Evolutionary conservation across 306 rosid genomes (phyloP).

Genomic region (Quercus agrifolia): DNA sequence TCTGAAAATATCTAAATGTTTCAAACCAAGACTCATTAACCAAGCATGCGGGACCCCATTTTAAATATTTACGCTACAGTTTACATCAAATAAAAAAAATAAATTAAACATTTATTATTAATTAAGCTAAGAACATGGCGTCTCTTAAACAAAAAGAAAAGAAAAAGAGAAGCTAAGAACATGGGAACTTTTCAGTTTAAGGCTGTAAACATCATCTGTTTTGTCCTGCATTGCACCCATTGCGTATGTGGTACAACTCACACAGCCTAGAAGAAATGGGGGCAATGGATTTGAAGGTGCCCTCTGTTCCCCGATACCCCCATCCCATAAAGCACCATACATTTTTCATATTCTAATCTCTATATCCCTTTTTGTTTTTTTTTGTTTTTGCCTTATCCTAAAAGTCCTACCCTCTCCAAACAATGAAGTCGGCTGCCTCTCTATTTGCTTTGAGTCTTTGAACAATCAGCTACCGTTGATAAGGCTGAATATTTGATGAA

Average conservation of each 20-base stretch:
- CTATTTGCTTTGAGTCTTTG: conserved; percentile 1
- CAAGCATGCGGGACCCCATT: conserved; percentile 26
- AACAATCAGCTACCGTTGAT: conserved; percentile 46
- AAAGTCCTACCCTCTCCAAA: background rate
- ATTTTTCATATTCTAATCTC: conserved; percentile 11
- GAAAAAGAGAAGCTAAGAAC: background rate
- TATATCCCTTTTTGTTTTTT: conserved; percentile 9
- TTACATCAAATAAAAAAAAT: background rate
- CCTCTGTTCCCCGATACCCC: conserved; percentile 41
- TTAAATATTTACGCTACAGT: background rate
- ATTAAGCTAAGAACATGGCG: background rate
- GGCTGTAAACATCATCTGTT: conserved; percentile 16
- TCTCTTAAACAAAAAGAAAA: background rate
- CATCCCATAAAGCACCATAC: conserved; percentile 1
- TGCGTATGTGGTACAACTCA: conserved; percentile 18
- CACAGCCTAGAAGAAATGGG: conserved; percentile 22
- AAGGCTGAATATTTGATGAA: conserved; percentile 60
- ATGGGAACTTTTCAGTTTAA: conserved; percentile 8
- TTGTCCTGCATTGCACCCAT: background rate
- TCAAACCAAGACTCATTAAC: conserved; percentile 29
- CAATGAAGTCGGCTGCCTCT: background rate
- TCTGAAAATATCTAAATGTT: conserved; percentile 11
- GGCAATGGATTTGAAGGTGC: conserved; percentile 27
- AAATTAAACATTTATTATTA: background rate
- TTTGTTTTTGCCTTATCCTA: too few relatives aligned